These are phyloP conservation scores for Backusella mclennaniae DNA, from an alignment of 192 early-diverging fungal species.

Conservation along the genomic window DNA sequence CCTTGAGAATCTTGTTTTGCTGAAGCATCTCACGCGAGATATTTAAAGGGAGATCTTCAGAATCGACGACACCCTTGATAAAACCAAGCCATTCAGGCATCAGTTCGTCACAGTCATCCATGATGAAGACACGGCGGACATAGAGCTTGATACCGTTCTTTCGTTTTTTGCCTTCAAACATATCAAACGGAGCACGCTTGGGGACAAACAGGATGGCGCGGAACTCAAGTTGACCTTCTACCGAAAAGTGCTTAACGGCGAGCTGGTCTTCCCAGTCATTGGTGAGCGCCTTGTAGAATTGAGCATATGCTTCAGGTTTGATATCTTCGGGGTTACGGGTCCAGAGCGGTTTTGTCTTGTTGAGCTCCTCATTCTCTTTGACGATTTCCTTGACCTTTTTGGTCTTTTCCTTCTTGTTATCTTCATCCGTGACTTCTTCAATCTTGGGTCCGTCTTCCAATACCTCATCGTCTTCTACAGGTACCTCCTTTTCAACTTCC, in stretches of 20 bases:
- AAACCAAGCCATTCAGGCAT: slow-evolving; percentile 99
- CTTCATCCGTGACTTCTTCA: slow-evolving; percentile 83
- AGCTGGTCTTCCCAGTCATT: slow-evolving; percentile 99
- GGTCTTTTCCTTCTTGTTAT: slow-evolving; percentile 64
- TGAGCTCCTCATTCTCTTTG: slow-evolving; percentile 90
- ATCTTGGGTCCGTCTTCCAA: slow-evolving; percentile 71
- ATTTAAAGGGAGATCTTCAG: slow-evolving; percentile 99
- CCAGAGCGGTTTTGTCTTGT: slow-evolving; percentile 99
- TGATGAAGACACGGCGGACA: slow-evolving; percentile 99
- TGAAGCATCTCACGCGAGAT: slow-evolving; percentile 99
- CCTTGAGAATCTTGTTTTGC: slow-evolving; percentile 99
- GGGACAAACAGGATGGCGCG: slow-evolving; percentile 97
- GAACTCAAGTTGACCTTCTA: slow-evolving; percentile 99
- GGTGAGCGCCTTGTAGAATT: slow-evolving; percentile 98
- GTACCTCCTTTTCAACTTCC: slow-evolving; percentile 98
- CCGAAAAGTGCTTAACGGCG: slow-evolving; percentile 97
- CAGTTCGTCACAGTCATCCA: slow-evolving; percentile 99
- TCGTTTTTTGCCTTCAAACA: slow-evolving; percentile 99
- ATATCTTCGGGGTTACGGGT: slow-evolving; percentile 98
- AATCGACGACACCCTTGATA: slow-evolving; percentile 99
- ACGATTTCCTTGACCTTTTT: slow-evolving; percentile 85
- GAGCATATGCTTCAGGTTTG: slow-evolving; percentile 91
- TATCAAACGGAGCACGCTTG: slow-evolving; percentile 94
- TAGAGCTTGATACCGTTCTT: slow-evolving; percentile 99
- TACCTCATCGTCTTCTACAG: slow-evolving; percentile 66